Percentiles rank a stretch among this genome's conserved stretches.
Conservation (phyloP, 169 alveolate genomes). For the Perkinsus marinus region DNA sequence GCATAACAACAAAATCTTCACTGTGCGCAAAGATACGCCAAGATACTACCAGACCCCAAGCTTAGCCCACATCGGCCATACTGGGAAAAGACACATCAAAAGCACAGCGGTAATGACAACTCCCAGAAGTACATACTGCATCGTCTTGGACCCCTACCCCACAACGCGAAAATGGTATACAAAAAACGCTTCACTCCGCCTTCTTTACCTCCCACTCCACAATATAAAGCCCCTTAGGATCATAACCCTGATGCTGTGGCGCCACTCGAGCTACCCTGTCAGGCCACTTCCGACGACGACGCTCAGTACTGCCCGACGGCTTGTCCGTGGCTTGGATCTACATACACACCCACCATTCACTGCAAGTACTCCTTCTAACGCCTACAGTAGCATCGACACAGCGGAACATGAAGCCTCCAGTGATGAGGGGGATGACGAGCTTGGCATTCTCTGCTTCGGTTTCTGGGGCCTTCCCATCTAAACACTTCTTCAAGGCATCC, state of each 20-base stretch:
- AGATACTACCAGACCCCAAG: conserved; percentile 27
- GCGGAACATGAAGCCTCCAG: not conserved
- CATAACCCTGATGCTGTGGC: not conserved
- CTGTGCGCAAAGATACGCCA: not conserved
- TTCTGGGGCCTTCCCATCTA: not conserved
- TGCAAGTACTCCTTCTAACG: not conserved
- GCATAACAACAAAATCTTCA: not conserved
- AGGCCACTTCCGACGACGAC: not conserved
- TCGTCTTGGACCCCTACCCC: not conserved
- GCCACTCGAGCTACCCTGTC: not conserved
- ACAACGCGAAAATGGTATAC: not conserved
- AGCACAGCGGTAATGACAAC: not conserved
- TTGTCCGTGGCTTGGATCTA: not conserved
- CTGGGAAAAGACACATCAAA: conserved; percentile 12
- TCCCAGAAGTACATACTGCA: not conserved
- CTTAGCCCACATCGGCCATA: conserved; percentile 26
- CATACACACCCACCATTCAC: not conserved
- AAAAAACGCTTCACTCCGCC: not conserved
- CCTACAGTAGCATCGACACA: not conserved
- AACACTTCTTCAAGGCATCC: not conserved
- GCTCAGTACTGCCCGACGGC: not conserved
- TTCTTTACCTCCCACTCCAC: not conserved
- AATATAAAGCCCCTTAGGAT: not conserved
- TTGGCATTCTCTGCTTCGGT: not conserved
- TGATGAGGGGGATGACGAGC: not conserved